Evolutionary conservation across 1,284 basidiomycete species (phyloP), one percentile per base, ranked within the genome.

Genomic region (Rhizoctonia solani): DNA sequence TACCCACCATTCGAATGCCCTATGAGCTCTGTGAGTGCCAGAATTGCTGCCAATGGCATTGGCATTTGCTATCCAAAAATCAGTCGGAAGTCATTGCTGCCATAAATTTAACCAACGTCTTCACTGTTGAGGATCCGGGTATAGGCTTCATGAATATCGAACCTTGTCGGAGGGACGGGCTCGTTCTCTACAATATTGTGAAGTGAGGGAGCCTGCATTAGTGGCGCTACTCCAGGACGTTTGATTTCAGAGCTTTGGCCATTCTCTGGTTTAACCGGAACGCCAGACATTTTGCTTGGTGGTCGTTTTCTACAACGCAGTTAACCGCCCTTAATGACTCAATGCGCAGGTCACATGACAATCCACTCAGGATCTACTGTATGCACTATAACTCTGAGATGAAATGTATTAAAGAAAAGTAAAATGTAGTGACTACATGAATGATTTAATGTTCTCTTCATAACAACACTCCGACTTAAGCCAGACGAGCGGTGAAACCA

Each of bases 1-100:
- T 34, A 77, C 79, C 69, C 75, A 88, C 90, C 88, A 76, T 86
- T 81, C 21, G 91, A 93, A 68, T 84, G 79, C 59, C 87, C 81
- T 71, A 95, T 85, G 42, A 94, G 80, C 73, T 93, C 85, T 1
- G 90, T 87, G 52, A 95, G 81, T 4, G 92, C 84, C 53, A 92
- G 83, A 66, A 96, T 90, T 6, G 94, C 93, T 14, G 93, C 94
- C 47, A 95, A 81, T 0, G 93, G 93, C n/a, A 87, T 85, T 0
- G 93, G 90, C 68, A 93, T 84, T 86, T 93, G 74, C 29, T 50
- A 42, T 32, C 37, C n/a, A 50, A 41, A 54, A 37, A 63, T 34
- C 56, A 65, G 47, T 67, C 27, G 3, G 37, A n/a, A 11, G 16
- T 34, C 29, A 41, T 16, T 2, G 2, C 25, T 21, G 14, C 14